These are phyloP conservation scores for Naganishia sp. DNA, from an alignment of 1,284 basidiomycete genomes.

Conservation along the genomic window DNA sequence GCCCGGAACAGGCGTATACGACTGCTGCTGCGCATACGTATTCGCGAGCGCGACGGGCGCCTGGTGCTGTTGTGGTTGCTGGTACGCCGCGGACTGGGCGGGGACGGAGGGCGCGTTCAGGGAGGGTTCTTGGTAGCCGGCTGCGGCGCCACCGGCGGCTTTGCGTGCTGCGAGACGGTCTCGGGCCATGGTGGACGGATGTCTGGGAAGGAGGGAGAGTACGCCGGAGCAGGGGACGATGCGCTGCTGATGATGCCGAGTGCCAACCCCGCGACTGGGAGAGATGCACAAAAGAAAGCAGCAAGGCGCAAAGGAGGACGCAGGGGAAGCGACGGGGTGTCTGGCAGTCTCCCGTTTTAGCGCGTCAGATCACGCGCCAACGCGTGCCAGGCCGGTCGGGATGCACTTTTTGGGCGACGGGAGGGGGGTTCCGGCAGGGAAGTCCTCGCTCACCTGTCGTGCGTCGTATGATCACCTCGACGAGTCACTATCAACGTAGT, in stretches of 20 bases:
- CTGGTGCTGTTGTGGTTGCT: constrained; percentile 3
- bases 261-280: no score
- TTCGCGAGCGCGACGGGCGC: constrained; percentile 9
- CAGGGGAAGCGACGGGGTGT: no score
- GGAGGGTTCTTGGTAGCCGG: constrained; percentile 21
- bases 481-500: no score
- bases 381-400: no score
- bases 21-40: constrained; percentile 27
- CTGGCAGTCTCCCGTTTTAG: no score
- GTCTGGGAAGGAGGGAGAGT: background rate
- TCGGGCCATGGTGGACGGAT: constrained; percentile 22
- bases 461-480: background rate
- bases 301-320: no score
- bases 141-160: constrained; percentile 3
- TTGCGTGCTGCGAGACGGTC: constrained; percentile 30
- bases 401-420: no score
- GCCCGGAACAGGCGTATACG: constrained; percentile 34
- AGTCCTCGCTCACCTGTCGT: no score
- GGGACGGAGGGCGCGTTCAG: constrained; percentile 23
- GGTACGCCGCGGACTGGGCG: constrained; percentile 1
- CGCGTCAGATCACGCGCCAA: no score
- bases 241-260: no score
- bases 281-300: no score
- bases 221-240: background rate
- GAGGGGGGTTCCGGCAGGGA: no score